Evolutionary conservation across 2,329 filamentous ascomycete genomes (phyloP).

Genomic region (Nemania sp.): DNA sequence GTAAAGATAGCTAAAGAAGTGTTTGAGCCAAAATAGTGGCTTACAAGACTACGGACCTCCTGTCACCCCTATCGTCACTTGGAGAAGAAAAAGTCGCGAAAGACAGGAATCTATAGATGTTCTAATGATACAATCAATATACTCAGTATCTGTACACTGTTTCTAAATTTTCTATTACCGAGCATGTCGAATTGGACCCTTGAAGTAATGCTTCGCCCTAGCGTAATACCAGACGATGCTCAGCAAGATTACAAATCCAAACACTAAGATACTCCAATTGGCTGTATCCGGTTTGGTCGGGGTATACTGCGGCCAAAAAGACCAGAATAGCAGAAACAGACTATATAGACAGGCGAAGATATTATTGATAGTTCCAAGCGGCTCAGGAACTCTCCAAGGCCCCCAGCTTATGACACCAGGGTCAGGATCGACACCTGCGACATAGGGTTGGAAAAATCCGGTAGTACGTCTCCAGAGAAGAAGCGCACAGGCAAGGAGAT

Average conservation of each 20-base stretch:
- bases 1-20: too few species aligned
- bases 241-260: conserved; percentile 46
- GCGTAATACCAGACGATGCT: conserved; percentile 51
- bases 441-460: conserved; percentile 33
- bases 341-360: conserved; percentile 56
- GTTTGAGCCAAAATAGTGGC: too few species aligned
- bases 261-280: conserved; percentile 54
- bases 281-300: conserved; percentile 43
- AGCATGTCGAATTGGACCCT: conserved; percentile 53
- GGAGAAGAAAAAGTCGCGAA: too few species aligned
- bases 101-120: too few species aligned
- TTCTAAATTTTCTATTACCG: too few species aligned
- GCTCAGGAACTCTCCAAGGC: conserved; percentile 56
- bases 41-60: too few species aligned
- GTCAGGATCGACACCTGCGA: background rate
- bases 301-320: conserved; percentile 51
- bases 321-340: conserved; percentile 59
- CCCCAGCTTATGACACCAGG: conserved; percentile 49
- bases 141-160: too few species aligned
- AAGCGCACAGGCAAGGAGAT: conserved; percentile 44
- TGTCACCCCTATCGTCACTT: too few species aligned
- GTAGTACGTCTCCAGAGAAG: conserved; percentile 46
- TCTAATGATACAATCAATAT: too few species aligned
- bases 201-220: conserved; percentile 48
- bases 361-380: conserved; percentile 57